These are phyloP conservation scores for Sporothrix brasiliensis DNA, from an alignment of 2,329 filamentous ascomycete genomes.

Conservation along the genomic window DNA sequence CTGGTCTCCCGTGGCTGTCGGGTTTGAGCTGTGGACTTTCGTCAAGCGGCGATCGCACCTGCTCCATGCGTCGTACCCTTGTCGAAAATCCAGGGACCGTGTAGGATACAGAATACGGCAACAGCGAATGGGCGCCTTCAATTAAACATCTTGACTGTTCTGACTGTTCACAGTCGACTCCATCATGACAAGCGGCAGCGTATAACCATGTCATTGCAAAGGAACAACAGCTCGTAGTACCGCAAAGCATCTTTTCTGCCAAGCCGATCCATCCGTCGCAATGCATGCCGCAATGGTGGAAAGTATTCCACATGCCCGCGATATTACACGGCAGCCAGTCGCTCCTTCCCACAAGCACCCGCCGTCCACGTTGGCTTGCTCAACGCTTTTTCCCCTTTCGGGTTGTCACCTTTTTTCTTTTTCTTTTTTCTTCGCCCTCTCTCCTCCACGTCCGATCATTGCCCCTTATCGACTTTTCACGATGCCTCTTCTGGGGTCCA, in stretches of 20 bases:
- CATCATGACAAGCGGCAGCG: background rate
- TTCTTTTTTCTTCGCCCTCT: background rate
- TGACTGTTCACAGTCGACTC: background rate
- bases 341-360: background rate
- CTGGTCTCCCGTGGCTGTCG: background rate
- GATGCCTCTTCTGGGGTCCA: background rate
- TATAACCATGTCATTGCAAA: background rate
- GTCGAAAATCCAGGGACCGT: constrained; percentile 16
- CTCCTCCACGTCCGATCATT: constrained; percentile 4
- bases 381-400: background rate
- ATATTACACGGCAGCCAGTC: background rate
- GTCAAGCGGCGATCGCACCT: constrained; percentile 17
- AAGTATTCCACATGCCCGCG: background rate
- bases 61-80: background rate
- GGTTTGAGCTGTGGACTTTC: background rate
- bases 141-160: too few species aligned
- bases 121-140: background rate
- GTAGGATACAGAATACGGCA: too few species aligned
- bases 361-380: background rate
- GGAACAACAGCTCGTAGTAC: background rate
- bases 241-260: background rate
- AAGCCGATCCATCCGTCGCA: constrained; percentile 4
- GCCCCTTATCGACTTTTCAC: constrained; percentile 2
- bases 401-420: background rate
- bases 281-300: background rate